Evolutionary conservation across 2,329 filamentous ascomycete species (phyloP).

Genomic region (Hypoxylon sp.): DNA sequence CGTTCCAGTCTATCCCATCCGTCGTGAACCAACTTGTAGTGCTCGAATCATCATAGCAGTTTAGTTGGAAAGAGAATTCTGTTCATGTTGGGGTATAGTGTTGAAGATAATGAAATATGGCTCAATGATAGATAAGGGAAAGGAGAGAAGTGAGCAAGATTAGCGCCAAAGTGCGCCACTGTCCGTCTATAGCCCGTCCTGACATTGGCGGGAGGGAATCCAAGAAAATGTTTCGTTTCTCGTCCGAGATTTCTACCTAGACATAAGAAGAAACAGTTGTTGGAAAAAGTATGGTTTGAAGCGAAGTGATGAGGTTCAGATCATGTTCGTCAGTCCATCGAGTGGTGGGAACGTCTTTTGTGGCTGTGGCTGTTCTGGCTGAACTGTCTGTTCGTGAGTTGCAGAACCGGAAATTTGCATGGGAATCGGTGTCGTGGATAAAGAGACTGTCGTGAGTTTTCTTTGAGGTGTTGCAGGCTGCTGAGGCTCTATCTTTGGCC

Average conservation of each 20-base stretch:
- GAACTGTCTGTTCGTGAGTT: conserved; percentile 49
- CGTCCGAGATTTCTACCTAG: conserved; percentile 45
- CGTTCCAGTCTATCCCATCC: conserved; percentile 38
- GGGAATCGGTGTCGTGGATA: conserved; percentile 59
- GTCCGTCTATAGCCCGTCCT: conserved; percentile 52
- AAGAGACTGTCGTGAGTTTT: conserved; percentile 56
- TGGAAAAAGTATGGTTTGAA: conserved; percentile 18
- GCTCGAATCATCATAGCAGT: conserved; percentile 43
- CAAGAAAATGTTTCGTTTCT: conserved; percentile 50
- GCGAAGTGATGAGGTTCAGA: conserved; percentile 53
- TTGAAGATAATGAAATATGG: conserved; percentile 33
- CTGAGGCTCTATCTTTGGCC: conserved; percentile 64
- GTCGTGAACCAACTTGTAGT: conserved; percentile 43
- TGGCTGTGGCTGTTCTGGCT: conserved; percentile 51
- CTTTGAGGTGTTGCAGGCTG: conserved; percentile 62
- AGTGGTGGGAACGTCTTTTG: conserved; percentile 56
- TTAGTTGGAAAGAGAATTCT: conserved; percentile 27
- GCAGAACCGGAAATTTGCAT: conserved; percentile 51
- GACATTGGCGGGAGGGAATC: conserved; percentile 45
- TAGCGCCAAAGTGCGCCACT: conserved; percentile 37
- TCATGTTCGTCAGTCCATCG: conserved; percentile 64
- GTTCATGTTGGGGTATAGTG: conserved; percentile 41
- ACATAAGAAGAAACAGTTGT: conserved; percentile 44
- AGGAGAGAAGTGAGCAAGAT: conserved; percentile 38
- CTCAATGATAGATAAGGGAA: conserved; percentile 27